Base-by-base conservation (phyloP, 2,329 filamentous ascomycete genomes). In the Fusarium musae region DNA sequence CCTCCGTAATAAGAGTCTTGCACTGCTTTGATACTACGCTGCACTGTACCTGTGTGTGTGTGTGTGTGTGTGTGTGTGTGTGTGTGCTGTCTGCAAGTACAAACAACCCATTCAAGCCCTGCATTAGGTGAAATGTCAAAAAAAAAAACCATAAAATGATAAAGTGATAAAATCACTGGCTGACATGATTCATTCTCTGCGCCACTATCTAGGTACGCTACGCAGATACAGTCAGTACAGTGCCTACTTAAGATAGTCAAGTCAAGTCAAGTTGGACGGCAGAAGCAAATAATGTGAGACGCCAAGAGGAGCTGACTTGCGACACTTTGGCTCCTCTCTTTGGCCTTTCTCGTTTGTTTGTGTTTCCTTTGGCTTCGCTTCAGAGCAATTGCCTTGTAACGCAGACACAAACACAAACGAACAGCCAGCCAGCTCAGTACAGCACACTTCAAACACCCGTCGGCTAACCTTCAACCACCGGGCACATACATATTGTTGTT, bases 371-470 rank as follows among this genome's bases (percentile, higher is more conserved):
- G 28, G 26, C 44, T 47, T 30, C 34, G 64, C 70, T 75, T 70
- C 71, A 66, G 64, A 19, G 46, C n/a, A 63, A 59, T 72, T 46
- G 28, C 52, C 39, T 46, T 56, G 49, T 64, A 75, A 37, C 50
- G 50, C 58, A 77, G 72, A 68, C 60, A 70, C 61, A 73, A 58
- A 65, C 37, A 70, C 69, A 73, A 70, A 63, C 47, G 50, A 47
- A 63, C 54, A 65, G 30, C 30, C 47, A 34, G 47, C 47, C 42
- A 62, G 60, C 65, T 4, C 60, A 66, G 37, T 37, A 39, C 21
- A 59, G 57, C 69, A 28, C n/a, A 44, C 43, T 69, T 70, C 26
- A 57, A 23, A 21, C 50, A 54, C 63, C 59, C 54, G 40, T 39
- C 37, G 23, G 43, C 60, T 37, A 52, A 56, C 52, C 37, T 30